These are phyloP conservation scores for Petasospora fabianii DNA, from an alignment of 1,139 yeast species.

Conservation along the genomic window DNA sequence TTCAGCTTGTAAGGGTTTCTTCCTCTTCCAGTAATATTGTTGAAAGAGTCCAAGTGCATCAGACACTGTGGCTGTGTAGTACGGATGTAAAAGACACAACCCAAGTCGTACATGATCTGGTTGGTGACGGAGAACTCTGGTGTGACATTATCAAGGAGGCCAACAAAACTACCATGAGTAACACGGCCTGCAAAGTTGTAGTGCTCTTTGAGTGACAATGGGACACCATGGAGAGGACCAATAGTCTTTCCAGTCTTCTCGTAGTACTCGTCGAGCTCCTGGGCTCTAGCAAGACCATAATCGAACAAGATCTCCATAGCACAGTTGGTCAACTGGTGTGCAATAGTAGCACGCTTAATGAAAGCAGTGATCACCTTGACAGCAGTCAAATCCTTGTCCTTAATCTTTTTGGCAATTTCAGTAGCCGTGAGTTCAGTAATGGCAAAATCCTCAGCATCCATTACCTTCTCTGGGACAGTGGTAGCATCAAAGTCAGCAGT, in stretches of 20 bases:
- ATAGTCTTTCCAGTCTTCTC: constrained; percentile 45
- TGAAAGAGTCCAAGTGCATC: constrained; percentile 52
- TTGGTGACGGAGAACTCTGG: constrained; percentile 48
- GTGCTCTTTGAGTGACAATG: constrained; percentile 76
- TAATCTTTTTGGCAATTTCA: constrained; percentile 36
- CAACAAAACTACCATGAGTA: constrained; percentile 66
- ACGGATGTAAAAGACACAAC: constrained; percentile 60
- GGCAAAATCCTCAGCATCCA: constrained; percentile 34
- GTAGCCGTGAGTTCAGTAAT: constrained; percentile 38
- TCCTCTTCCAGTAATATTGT: constrained; percentile 50
- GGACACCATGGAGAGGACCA: constrained; percentile 79
- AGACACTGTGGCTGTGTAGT: constrained; percentile 55
- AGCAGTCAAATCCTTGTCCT: constrained; percentile 30
- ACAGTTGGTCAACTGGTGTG: constrained; percentile 55
- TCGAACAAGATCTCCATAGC: constrained; percentile 56
- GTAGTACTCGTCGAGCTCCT: constrained; percentile 49
- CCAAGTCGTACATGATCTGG: constrained; percentile 53
- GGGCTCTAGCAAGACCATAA: constrained; percentile 53
- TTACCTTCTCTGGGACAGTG: constrained; percentile 41
- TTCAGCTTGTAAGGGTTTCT: constrained; percentile 51
- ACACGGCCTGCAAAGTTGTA: constrained; percentile 54
- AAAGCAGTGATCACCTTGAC: constrained; percentile 32
- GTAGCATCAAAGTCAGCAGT: constrained; percentile 37
- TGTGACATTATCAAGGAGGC: constrained; percentile 47
- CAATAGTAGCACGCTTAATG: constrained; percentile 35